phyloP scores from a whole-genome alignment of 2,329 filamentous ascomycete species.

The Sordariomycetes sp. region DNA sequence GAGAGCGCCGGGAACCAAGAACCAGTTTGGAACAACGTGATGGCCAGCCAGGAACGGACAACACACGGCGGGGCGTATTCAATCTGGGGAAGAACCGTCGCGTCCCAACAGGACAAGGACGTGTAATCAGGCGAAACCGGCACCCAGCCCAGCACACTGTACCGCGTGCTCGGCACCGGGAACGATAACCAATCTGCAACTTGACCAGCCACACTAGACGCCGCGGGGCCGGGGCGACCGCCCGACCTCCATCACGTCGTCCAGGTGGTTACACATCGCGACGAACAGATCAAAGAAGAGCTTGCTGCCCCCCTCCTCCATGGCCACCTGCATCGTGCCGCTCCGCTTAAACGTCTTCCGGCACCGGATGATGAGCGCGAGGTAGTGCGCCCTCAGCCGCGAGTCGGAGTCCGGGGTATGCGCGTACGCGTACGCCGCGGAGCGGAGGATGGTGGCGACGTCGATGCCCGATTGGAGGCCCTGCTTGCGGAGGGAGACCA shows the following conservation, averaged over 20 bases:
- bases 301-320: slow-evolving; percentile 70
- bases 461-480: slow-evolving; percentile 76
- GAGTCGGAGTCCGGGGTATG: slow-evolving; percentile 84
- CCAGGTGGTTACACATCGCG: slow-evolving; percentile 82
- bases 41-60: background rate
- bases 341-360: slow-evolving; percentile 83
- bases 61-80: background rate
- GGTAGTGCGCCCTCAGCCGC: slow-evolving; percentile 81
- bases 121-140: background rate
- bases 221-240: background rate
- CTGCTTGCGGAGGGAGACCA: slow-evolving; percentile 75
- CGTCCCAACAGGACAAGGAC: background rate
- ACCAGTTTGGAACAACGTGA: background rate
- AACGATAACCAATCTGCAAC: background rate
- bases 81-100: background rate
- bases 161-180: background rate
- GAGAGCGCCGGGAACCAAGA: background rate
- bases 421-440: slow-evolving; percentile 79
- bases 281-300: slow-evolving; percentile 93
- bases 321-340: slow-evolving; percentile 91
- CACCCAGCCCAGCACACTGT: background rate
- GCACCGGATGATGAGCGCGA: slow-evolving; percentile 82
- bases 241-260: slow-evolving; percentile 33
- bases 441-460: slow-evolving; percentile 72
- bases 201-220: background rate